A percentile compares a stretch with the other conserved stretches of the same genome.
These are phyloP conservation scores for Stentor roeselii DNA, from an alignment of 73 alveolate genomes.

Conservation along the genomic window DNA sequence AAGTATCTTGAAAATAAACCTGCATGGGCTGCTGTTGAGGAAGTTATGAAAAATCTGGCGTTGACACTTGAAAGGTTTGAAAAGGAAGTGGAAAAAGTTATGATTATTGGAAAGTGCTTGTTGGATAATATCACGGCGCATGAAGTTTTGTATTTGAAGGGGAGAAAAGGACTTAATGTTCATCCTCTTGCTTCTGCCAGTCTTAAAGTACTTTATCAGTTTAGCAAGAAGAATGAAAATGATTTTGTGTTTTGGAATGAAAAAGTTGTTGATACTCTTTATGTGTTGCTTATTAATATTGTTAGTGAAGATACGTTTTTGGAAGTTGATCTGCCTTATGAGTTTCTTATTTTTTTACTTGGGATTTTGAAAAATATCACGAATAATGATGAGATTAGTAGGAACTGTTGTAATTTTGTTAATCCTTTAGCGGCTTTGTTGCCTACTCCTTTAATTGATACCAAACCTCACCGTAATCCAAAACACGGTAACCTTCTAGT, in stretches of 20 bases:
- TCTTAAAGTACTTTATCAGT: conserved; percentile 15
- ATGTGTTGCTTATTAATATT: background rate
- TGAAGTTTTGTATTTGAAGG: background rate
- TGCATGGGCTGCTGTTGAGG: background rate
- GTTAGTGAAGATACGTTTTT: conserved; percentile 5
- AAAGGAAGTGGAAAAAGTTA: background rate
- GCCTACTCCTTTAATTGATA: background rate
- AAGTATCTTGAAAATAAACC: background rate
- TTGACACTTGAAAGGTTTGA: conserved; percentile 2
- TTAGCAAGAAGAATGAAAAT: background rate
- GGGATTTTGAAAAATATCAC: background rate
- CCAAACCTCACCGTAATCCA: background rate
- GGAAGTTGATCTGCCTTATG: background rate
- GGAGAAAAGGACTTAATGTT: background rate
- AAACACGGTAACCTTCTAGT: background rate
- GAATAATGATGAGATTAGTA: background rate
- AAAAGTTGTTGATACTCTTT: background rate
- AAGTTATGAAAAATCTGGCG: background rate
- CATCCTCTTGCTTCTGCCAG: background rate
- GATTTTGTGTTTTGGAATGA: background rate
- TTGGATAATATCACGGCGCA: background rate
- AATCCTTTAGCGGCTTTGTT: background rate
- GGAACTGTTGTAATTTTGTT: background rate
- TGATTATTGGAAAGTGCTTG: background rate
- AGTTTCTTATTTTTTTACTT: background rate